These are phyloP conservation scores for Vanilla planifolia DNA, from an alignment of 106 monocot species.

Conservation along the genomic window DNA sequence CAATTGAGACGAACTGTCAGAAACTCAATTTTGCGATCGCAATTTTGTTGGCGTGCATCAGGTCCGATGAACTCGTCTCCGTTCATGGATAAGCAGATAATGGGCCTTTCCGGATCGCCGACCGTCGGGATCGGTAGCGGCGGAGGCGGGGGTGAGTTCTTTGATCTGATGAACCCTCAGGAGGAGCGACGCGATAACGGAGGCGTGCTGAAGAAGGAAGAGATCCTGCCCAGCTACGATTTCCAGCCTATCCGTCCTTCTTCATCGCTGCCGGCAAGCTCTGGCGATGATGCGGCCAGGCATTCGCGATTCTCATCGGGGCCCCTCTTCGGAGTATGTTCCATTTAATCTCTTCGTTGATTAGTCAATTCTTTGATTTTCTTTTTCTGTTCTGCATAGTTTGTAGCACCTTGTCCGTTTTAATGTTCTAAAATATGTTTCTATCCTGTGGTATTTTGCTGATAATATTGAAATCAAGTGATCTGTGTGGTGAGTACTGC, in stretches of 20 bases:
- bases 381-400: neutral
- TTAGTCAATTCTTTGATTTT: neutral
- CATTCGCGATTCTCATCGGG: slow-evolving; percentile 7
- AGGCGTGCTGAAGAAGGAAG: slow-evolving; percentile 32
- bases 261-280: neutral
- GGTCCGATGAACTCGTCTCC: slow-evolving; percentile 55
- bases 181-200: slow-evolving; percentile 23
- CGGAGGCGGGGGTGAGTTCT: slow-evolving; percentile 20
- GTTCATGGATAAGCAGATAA: slow-evolving; percentile 78
- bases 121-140: slow-evolving; percentile 5
- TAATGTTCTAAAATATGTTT: neutral
- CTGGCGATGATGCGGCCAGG: slow-evolving; percentile 1
- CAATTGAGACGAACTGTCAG: no score
- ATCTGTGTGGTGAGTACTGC: no score
- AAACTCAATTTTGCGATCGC: no score
- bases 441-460: neutral
- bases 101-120: slow-evolving; percentile 31
- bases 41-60: no score
- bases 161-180: slow-evolving; percentile 42
- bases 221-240: slow-evolving; percentile 73
- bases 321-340: slow-evolving; percentile 1
- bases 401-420: neutral
- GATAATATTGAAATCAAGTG: no score
- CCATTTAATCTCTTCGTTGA: neutral
- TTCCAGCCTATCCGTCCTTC: slow-evolving; percentile 69